phyloP scores from a whole-genome alignment of 192 early-diverging fungal genomes.

The Coemansia sp. region DNA sequence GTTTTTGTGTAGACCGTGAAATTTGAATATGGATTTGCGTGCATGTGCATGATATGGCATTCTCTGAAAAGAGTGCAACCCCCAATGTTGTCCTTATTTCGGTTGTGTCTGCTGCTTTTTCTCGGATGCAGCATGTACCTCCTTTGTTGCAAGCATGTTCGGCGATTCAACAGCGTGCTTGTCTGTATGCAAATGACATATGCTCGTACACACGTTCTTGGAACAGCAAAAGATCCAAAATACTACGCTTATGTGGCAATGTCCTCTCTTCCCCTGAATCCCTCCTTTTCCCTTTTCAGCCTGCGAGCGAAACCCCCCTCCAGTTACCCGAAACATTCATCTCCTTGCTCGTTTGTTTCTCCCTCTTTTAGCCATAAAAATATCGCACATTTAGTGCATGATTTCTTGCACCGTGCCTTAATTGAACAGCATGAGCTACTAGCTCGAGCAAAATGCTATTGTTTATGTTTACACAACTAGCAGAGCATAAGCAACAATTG shows the following conservation, averaged over 20 bases:
- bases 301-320: neutral
- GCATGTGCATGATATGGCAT: too few species aligned
- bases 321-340: neutral
- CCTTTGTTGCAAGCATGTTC: neutral
- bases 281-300: neutral
- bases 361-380: slow-evolving; percentile 2
- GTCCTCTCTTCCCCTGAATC: neutral
- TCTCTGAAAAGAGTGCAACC: too few species aligned
- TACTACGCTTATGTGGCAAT: slow-evolving; percentile 1
- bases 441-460: neutral
- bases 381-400: neutral
- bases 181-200: neutral
- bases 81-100: too few species aligned
- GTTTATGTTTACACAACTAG: neutral
- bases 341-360: neutral
- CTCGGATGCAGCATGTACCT: neutral
- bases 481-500: neutral
- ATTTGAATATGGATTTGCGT: too few species aligned
- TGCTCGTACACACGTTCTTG: neutral
- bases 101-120: too few species aligned
- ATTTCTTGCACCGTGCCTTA: neutral
- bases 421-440: neutral
- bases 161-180: neutral
- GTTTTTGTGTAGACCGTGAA: too few species aligned
- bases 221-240: neutral